Percentiles rank a stretch among this genome's conserved stretches.
Conservation (phyloP, 257 asterid species). For the Penstemon newberryi region DNA sequence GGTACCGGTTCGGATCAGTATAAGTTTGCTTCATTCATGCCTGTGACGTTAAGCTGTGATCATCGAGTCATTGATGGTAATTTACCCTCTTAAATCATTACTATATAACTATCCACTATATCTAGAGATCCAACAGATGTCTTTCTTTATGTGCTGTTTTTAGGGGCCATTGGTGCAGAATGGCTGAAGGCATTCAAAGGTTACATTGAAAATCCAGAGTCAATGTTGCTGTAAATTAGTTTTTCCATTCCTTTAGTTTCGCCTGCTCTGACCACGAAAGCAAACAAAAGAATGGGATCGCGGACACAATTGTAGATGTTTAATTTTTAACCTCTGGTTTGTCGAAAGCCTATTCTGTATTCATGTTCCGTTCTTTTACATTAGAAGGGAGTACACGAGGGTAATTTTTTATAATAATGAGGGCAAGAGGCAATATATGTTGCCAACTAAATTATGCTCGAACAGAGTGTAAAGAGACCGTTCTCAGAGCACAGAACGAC, state of each 20-base stretch:
- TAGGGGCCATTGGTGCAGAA: constrained; percentile 98
- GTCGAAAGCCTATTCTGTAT: constrained; percentile 22
- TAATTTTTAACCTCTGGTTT: constrained; percentile 11
- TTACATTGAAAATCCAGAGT: constrained; percentile 90
- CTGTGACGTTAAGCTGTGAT: constrained; percentile 93
- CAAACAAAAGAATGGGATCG: not conserved
- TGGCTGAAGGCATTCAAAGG: constrained; percentile 98
- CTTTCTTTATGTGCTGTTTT: constrained; percentile 24
- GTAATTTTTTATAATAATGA: constrained; percentile 40
- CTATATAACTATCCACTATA: too few species aligned
- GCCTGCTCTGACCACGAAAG: too few species aligned
- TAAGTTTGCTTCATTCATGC: constrained; percentile 63
- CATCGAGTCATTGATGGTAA: constrained; percentile 97
- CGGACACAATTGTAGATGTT: constrained; percentile 21
- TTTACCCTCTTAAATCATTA: not conserved
- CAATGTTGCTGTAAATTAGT: constrained; percentile 70
- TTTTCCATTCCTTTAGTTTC: not conserved
- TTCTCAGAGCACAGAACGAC: constrained; percentile 2
- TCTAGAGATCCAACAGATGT: not conserved
- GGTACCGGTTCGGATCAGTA: constrained; percentile 71
- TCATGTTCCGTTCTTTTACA: constrained; percentile 19
- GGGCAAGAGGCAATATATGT: constrained; percentile 17
- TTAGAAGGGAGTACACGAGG: constrained; percentile 17
- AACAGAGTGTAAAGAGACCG: constrained; percentile 32
- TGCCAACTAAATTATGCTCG: constrained; percentile 28